phyloP scores from a whole-genome alignment of 1,284 basidiomycete species.

The Trichosporon sp. region DNA sequence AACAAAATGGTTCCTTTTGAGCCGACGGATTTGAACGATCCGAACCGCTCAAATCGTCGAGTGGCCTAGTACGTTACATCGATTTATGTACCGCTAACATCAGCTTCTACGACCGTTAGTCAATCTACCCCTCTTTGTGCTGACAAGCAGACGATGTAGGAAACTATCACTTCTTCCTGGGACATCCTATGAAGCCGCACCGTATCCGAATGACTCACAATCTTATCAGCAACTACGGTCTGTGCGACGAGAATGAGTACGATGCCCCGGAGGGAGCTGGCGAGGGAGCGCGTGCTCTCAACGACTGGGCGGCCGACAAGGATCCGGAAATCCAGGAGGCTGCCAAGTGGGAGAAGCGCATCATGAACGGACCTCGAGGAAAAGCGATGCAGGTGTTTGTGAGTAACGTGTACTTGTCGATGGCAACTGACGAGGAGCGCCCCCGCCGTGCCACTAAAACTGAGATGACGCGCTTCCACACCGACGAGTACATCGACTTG shows the following conservation, averaged over 20 bases:
- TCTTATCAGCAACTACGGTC: slow-evolving; percentile 83
- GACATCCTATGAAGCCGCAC: slow-evolving; percentile 94
- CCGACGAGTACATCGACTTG: slow-evolving; percentile 96
- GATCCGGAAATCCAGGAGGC: slow-evolving; percentile 35
- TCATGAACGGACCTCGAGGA: slow-evolving; percentile 43
- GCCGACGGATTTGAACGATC: slow-evolving; percentile 32
- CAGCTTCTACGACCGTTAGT: slow-evolving; percentile 49
- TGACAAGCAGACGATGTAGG: slow-evolving; percentile 49
- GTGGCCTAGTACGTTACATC: slow-evolving; percentile 32
- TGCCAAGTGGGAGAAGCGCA: slow-evolving; percentile 39
- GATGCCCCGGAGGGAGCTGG: slow-evolving; percentile 37
- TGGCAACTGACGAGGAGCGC: slow-evolving; percentile 59
- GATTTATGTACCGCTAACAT: neutral
- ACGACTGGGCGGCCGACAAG: slow-evolving; percentile 34
- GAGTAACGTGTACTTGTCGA: slow-evolving; percentile 45
- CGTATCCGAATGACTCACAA: slow-evolving; percentile 91
- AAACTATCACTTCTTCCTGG: slow-evolving; percentile 73
- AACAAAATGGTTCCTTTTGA: slow-evolving; percentile 31
- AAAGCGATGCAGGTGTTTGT: slow-evolving; percentile 84
- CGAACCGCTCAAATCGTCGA: slow-evolving; percentile 31
- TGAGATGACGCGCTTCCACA: slow-evolving; percentile 90
- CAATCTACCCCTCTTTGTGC: neutral
- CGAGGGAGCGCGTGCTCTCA: slow-evolving; percentile 40
- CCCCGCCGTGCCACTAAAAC: slow-evolving; percentile 78
- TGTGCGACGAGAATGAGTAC: slow-evolving; percentile 57